These are phyloP conservation scores for Colletotrichum chlorophyti DNA, from an alignment of 2,329 filamentous ascomycete species.

Conservation along the genomic window DNA sequence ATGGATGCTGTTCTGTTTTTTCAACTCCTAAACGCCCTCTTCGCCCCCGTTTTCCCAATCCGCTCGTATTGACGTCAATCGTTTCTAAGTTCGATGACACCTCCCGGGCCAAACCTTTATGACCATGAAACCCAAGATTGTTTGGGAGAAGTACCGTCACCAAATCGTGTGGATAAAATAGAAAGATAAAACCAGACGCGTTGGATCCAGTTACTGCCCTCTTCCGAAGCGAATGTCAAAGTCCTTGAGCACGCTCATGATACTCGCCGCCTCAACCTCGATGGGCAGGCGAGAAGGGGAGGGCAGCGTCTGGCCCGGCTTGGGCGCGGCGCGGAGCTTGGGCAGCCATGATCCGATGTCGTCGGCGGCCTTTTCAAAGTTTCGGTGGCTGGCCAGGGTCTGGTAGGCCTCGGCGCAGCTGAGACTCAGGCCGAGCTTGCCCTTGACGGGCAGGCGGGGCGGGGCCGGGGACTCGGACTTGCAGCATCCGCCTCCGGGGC, in stretches of 20 bases:
- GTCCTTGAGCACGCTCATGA: constrained; percentile 84
- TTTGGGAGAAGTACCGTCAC: no score
- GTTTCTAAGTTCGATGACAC: no score
- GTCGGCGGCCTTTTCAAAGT: constrained; percentile 76
- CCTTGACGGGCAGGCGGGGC: constrained; percentile 36
- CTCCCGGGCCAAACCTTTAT: no score
- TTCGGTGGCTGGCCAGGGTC: constrained; percentile 77
- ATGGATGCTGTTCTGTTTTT: no score
- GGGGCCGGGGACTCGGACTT: constrained; percentile 49
- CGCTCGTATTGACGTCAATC: no score
- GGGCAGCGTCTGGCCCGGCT: constrained; percentile 40
- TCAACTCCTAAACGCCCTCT: no score
- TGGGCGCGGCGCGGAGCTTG: constrained; percentile 68
- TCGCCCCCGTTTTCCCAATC: no score
- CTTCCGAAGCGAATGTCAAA: constrained; percentile 77
- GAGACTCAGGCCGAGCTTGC: constrained; percentile 60
- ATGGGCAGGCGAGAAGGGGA: constrained; percentile 59
- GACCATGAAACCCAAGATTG: no score
- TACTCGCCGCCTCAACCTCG: constrained; percentile 82
- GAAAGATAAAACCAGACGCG: not conserved
- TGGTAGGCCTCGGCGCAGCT: constrained; percentile 82
- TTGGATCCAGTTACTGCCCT: constrained; percentile 14
- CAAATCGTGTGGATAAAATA: constrained; percentile 1
- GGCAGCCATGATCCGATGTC: constrained; percentile 80
- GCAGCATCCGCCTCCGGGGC: constrained; percentile 69